These are phyloP conservation scores for Schoenoplectus tabernaemontani DNA, from an alignment of 202 grass and related monocot genomes.

Conservation along the genomic window DNA sequence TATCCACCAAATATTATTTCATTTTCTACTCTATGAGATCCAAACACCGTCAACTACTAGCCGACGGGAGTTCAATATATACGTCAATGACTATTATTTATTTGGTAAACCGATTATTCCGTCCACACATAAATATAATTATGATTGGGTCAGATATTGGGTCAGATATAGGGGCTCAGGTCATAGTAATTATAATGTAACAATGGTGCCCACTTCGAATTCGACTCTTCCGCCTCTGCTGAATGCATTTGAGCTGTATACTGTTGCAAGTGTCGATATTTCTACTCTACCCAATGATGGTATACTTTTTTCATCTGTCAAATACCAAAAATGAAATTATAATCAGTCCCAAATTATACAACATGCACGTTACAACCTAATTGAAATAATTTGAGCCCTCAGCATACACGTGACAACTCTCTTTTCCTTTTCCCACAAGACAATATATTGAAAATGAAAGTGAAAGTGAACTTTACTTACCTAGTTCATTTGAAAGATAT, in stretches of 20 bases:
- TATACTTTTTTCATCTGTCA: not conserved
- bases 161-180: not conserved
- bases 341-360: not conserved
- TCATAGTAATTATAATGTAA: not conserved
- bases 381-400: not conserved
- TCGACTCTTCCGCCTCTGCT: conserved; percentile 40
- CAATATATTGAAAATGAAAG: too few relatives aligned
- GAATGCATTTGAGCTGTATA: conserved; percentile 51
- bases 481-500: not conserved
- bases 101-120: not conserved
- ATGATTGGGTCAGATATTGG: not conserved
- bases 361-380: not conserved
- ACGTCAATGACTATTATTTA: not conserved
- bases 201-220: not conserved
- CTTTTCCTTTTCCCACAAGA: not conserved
- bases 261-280: not conserved
- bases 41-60: not conserved
- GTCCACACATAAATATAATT: not conserved
- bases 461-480: too few relatives aligned
- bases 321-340: not conserved
- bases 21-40: not conserved
- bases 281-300: conserved; percentile 36
- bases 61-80: not conserved
- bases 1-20: not conserved
- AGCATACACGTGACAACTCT: not conserved